Evolutionary conservation across 768 basidiomycete species (phyloP), one percentile per base, ranked within the genome.

Genomic region (Kwoniella bestiolae): DNA sequence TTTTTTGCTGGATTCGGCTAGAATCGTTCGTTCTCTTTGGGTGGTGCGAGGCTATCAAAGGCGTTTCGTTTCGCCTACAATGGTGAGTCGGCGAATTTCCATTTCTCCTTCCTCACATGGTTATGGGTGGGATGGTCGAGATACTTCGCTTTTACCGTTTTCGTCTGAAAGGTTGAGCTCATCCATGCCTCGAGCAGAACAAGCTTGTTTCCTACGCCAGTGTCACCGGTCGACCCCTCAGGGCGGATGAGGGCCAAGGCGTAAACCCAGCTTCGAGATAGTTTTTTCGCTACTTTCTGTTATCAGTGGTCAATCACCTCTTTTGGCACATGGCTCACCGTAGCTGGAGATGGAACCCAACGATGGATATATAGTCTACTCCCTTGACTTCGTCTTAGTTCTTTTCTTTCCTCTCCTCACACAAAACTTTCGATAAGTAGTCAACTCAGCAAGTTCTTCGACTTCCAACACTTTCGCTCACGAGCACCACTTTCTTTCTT

Each of bases 401-500:
- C 47, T 50, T 57, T 57, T 16, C 28, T 57, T 46, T 46, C 21
- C 26, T 45, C 21, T 21, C n/a, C 26, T 45, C n/a, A 25, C 21
- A 26, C 35, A 25, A 25, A 12, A 57, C 26, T 35, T 57, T 12
- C n/a, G 23, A 18, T 44, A 16, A 41, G 38, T 14, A 21, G 4
- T 25, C 56, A 41, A 12, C 29, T 53, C 28, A 53, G 8, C 28
- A 34, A 34, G 29, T 28, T 53, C 28, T 31, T 34, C 23, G 14
- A 29, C 32, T 57, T 12, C 11, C 31, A 41, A 41, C 38, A 41
- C 32, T 44, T 57, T 57, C 9, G 38, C 52, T 55, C 31, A 55
- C 52, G 52, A 55, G 52, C 52, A 55, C 18, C 32, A 55, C 52
- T 55, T 32, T 47, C 38, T 46, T 59, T 47, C 26, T 26, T 59